Conservation (phyloP, 768 basidiomycete species). For the Suillus subaureus region DNA sequence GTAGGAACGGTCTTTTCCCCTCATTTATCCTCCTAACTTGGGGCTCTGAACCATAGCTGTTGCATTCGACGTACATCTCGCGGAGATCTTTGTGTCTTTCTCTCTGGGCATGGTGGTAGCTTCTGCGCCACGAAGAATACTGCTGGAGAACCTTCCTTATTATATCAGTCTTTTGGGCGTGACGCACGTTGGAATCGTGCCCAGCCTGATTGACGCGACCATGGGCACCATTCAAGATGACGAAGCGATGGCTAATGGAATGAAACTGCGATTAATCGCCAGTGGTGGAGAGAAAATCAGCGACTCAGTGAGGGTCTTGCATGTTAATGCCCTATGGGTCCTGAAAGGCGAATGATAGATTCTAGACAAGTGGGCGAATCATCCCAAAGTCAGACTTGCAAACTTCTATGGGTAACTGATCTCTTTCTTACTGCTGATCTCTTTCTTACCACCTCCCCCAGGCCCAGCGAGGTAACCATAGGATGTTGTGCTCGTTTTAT, state of each 20-base stretch:
- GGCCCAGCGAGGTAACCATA: slow-evolving; percentile 54
- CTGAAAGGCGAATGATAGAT: slow-evolving; percentile 22
- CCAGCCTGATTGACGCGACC: slow-evolving; percentile 54
- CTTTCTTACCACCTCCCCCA: slow-evolving; percentile 11
- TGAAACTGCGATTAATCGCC: slow-evolving; percentile 44
- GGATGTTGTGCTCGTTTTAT: slow-evolving; percentile 51
- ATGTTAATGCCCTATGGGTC: background rate
- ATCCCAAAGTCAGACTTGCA: slow-evolving; percentile 44
- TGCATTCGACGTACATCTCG: slow-evolving; percentile 54
- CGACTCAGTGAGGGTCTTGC: slow-evolving; percentile 40
- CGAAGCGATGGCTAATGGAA: slow-evolving; percentile 30
- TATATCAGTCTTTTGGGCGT: slow-evolving; percentile 43
- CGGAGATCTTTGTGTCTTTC: slow-evolving; percentile 44
- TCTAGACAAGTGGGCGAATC: slow-evolving; percentile 51
- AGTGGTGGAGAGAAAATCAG: slow-evolving; percentile 58
- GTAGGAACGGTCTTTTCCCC: slow-evolving; percentile 29
- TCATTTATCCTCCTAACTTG: slow-evolving; percentile 9
- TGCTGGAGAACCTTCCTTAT: slow-evolving; percentile 45
- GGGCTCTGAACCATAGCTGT: slow-evolving; percentile 38
- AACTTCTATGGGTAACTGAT: slow-evolving; percentile 49
- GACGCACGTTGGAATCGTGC: slow-evolving; percentile 54
- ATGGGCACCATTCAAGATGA: slow-evolving; percentile 33
- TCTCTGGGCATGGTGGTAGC: slow-evolving; percentile 48
- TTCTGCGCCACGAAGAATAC: slow-evolving; percentile 40
- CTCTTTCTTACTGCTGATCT: background rate